Evolutionary conservation across 441 rosid species (phyloP).

Genomic region (Daphne laureola): DNA sequence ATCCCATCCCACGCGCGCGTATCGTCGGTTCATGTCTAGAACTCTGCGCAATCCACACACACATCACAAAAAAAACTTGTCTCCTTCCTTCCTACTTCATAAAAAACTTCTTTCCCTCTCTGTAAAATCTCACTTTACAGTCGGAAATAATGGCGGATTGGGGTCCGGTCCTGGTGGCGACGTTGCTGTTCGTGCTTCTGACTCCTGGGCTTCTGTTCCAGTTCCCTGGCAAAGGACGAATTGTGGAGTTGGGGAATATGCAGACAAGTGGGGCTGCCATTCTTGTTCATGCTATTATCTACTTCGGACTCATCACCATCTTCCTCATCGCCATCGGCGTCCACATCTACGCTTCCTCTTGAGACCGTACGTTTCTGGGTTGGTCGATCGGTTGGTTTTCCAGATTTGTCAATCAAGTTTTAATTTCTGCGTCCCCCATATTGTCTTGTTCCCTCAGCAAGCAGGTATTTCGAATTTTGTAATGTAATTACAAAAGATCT

Average conservation of each 20-base stretch:
- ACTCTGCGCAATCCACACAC: not conserved
- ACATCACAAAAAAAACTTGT: not conserved
- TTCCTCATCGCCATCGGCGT: slow-evolving; percentile 45
- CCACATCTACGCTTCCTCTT: slow-evolving; percentile 36
- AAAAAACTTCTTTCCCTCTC: not conserved
- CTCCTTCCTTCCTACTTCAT: not conserved
- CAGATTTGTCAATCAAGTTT: not conserved
- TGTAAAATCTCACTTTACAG: not conserved
- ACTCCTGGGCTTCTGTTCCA: slow-evolving; percentile 55
- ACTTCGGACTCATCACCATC: slow-evolving; percentile 48
- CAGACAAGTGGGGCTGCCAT: slow-evolving; percentile 46
- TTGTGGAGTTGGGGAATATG: slow-evolving; percentile 49
- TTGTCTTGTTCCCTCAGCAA: no score
- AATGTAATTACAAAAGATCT: no score
- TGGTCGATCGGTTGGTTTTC: not conserved
- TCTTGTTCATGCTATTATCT: slow-evolving; percentile 47
- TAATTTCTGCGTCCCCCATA: no score
- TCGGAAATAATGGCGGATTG: slow-evolving; percentile 19
- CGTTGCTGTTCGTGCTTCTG: slow-evolving; percentile 50
- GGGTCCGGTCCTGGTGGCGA: slow-evolving; percentile 59
- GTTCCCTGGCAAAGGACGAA: slow-evolving; percentile 38
- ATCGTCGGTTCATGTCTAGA: no score
- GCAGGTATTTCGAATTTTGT: not conserved
- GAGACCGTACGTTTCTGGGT: slow-evolving; percentile 1
- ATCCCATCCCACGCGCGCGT: no score